A percentile compares a stretch with the other conserved stretches of the same genome.
phyloP scores from a whole-genome alignment of 352 stramenopile species.

The Pythium oligandrum region DNA sequence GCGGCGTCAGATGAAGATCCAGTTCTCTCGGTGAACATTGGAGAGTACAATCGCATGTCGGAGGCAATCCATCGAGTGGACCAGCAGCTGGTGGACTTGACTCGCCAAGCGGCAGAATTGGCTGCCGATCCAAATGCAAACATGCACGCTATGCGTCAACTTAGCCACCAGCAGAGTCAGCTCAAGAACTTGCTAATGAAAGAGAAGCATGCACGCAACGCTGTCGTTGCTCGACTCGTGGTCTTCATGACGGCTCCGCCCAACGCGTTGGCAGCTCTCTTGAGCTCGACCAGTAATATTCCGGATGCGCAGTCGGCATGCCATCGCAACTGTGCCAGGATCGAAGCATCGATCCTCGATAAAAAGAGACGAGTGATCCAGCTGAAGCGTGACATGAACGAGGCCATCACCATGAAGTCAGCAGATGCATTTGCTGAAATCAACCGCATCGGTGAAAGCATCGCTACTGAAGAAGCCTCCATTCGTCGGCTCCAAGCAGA shows the following conservation, averaged over 20 bases:
- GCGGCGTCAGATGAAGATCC: slow-evolving; percentile 38
- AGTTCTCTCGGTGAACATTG: slow-evolving; percentile 44
- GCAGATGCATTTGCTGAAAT: slow-evolving; percentile 46
- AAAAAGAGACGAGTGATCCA: slow-evolving; percentile 25
- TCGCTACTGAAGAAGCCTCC: slow-evolving; percentile 30
- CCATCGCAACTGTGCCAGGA: slow-evolving; percentile 41
- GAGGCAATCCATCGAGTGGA: slow-evolving; percentile 40
- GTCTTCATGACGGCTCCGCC: slow-evolving; percentile 42
- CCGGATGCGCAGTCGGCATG: slow-evolving; percentile 36
- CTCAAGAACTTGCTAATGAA: slow-evolving; percentile 21
- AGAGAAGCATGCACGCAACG: slow-evolving; percentile 37
- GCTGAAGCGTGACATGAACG: slow-evolving; percentile 49
- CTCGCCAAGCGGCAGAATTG: slow-evolving; percentile 1
- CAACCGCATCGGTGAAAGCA: slow-evolving; percentile 40
- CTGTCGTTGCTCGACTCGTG: slow-evolving; percentile 36
- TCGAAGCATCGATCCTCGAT: slow-evolving; percentile 35
- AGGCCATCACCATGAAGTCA: slow-evolving; percentile 53
- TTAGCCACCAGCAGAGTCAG: slow-evolving; percentile 1
- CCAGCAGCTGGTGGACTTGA: slow-evolving; percentile 22
- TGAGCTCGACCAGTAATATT: slow-evolving; percentile 31
- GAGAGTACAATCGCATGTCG: slow-evolving; percentile 54
- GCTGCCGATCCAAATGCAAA: background rate
- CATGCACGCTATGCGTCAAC: background rate
- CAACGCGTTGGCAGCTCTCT: slow-evolving; percentile 30
- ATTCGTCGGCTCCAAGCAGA: slow-evolving; percentile 40